phyloP scores from a whole-genome alignment of 2,329 filamentous ascomycete genomes.

The Fusarium sp. region DNA sequence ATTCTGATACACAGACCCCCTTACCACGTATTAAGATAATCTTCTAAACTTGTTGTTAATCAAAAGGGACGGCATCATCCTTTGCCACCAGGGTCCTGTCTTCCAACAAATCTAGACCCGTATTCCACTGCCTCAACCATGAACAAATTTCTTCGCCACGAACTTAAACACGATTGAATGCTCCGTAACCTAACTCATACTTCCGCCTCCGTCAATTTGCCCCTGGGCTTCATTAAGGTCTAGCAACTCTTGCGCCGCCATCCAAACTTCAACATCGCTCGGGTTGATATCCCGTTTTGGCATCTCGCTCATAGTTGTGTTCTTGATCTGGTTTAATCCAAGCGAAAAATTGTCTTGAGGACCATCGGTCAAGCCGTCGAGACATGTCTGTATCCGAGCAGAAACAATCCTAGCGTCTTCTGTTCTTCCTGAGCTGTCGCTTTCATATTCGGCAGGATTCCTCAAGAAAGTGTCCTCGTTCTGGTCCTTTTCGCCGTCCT shows the following conservation, averaged over 20 bases:
- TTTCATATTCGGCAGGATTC: slow-evolving; percentile 14
- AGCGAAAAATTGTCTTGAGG: slow-evolving; percentile 12
- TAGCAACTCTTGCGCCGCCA: slow-evolving; percentile 50
- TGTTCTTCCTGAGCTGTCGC: slow-evolving; percentile 41
- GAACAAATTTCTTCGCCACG: background rate
- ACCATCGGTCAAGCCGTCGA: slow-evolving; percentile 39
- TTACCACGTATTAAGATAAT: slow-evolving; percentile 15
- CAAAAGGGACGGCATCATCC: slow-evolving; percentile 2
- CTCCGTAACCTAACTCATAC: background rate
- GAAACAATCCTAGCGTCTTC: slow-evolving; percentile 46
- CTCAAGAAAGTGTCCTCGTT: background rate
- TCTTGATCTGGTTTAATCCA: background rate
- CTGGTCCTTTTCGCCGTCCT: background rate
- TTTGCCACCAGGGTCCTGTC: slow-evolving; percentile 18
- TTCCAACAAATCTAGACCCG: slow-evolving; percentile 1
- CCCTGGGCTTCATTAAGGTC: slow-evolving; percentile 38
- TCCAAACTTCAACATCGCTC: slow-evolving; percentile 50
- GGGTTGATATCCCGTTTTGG: slow-evolving; percentile 31
- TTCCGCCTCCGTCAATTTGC: background rate
- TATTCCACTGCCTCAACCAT: slow-evolving; percentile 11
- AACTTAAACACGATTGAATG: background rate
- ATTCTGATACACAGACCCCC: slow-evolving; percentile 28
- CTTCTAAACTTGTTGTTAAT: slow-evolving; percentile 14
- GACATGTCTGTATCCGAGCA: slow-evolving; percentile 47
- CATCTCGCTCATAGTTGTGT: background rate